These are phyloP conservation scores for Ceratocystis smalleyi DNA, from an alignment of 2,329 filamentous ascomycete genomes.

Conservation along the genomic window DNA sequence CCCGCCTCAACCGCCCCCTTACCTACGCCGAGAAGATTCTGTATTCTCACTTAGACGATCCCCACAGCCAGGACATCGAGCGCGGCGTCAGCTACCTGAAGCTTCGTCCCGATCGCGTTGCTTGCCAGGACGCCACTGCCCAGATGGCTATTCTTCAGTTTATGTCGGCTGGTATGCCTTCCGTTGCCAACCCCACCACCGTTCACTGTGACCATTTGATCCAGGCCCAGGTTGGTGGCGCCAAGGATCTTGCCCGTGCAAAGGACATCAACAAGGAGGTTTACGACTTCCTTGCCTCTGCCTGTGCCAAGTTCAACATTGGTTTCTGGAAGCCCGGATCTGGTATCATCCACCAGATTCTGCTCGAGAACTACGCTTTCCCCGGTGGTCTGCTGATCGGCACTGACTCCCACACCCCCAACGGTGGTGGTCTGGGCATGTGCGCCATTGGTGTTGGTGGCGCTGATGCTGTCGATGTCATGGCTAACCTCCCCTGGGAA, in stretches of 20 bases:
- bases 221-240: constrained; percentile 85
- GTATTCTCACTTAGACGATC: constrained; percentile 96
- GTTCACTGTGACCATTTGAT: constrained; percentile 99
- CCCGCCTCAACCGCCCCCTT: constrained; percentile 79
- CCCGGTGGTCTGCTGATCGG: constrained; percentile 95
- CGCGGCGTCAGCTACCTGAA: constrained; percentile 91
- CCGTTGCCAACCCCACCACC: constrained; percentile 83
- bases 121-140: constrained; percentile 97
- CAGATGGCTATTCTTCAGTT: constrained; percentile 99
- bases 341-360: constrained; percentile 98
- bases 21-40: constrained; percentile 97
- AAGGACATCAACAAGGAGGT: constrained; percentile 96
- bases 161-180: constrained; percentile 96
- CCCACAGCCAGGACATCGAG: constrained; percentile 89
- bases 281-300: constrained; percentile 87
- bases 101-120: constrained; percentile 90
- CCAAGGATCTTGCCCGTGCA: constrained; percentile 83
- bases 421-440: constrained; percentile 92
- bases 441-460: constrained; percentile 90
- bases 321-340: constrained; percentile 98
- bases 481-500: constrained; percentile 95
- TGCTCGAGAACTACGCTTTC: constrained; percentile 98
- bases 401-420: constrained; percentile 95
- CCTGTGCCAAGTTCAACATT: constrained; percentile 98
- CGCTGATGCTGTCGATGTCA: constrained; percentile 96